These are phyloP conservation scores for Fusarium praegraminearum DNA, from an alignment of 2,329 filamentous ascomycete species.

Conservation along the genomic window DNA sequence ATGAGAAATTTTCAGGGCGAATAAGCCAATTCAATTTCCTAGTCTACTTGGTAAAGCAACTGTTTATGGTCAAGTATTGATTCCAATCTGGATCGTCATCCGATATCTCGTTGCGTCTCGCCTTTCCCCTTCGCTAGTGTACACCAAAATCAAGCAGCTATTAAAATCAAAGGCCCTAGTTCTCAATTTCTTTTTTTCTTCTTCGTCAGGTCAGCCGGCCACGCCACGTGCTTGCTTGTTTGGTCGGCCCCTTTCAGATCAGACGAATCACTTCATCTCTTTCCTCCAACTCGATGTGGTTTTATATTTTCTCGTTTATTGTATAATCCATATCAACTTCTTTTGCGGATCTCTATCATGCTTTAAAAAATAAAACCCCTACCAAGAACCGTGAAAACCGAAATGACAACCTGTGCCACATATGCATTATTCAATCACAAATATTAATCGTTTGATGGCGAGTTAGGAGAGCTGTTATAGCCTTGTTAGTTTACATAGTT, in stretches of 20 bases:
- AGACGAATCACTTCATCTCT: constrained; percentile 11
- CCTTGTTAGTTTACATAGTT: constrained; percentile 43
- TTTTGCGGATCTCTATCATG: constrained; percentile 50
- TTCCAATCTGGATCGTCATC: constrained; percentile 48
- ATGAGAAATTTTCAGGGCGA: constrained; percentile 31
- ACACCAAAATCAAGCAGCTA: constrained; percentile 46
- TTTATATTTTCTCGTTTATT: constrained; percentile 37
- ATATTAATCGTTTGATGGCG: constrained; percentile 56
- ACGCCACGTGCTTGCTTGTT: background rate
- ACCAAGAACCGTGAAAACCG: constrained; percentile 41
- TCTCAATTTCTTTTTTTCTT: constrained; percentile 13
- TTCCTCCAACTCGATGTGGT: constrained; percentile 14
- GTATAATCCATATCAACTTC: constrained; percentile 33
- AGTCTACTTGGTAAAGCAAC: constrained; percentile 40
- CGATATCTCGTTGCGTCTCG: constrained; percentile 41
- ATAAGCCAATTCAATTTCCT: constrained; percentile 43
- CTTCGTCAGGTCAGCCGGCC: constrained; percentile 16
- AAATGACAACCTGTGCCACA: constrained; percentile 51
- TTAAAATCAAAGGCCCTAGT: constrained; percentile 40
- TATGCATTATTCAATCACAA: constrained; percentile 52
- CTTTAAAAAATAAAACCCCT: constrained; percentile 31
- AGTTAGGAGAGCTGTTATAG: constrained; percentile 58
- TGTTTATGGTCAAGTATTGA: constrained; percentile 28
- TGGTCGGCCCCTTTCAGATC: constrained; percentile 12
- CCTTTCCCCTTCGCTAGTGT: constrained; percentile 39